A percentile compares a stretch with the other conserved stretches of the same genome.
Conservation (phyloP, 225 moss, liverwort and hornwort genomes). For the Thuidium tamariscinum region DNA sequence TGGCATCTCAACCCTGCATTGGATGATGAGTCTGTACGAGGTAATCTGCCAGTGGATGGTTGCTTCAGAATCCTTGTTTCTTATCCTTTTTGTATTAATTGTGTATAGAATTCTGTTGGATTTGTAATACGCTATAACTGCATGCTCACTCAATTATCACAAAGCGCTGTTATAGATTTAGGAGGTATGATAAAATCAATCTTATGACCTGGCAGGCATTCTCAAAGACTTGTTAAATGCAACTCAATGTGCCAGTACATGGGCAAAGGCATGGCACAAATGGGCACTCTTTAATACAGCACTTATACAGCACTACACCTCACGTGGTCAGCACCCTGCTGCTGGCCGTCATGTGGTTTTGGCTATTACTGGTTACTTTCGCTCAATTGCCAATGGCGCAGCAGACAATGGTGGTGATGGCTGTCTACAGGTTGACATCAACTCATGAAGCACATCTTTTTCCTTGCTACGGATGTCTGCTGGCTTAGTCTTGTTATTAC, state of each 20-base stretch:
- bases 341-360: constrained; percentile 77
- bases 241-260: constrained; percentile 59
- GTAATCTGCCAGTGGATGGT: constrained; percentile 11
- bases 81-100: not conserved
- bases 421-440: constrained; percentile 61
- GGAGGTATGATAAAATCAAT: not conserved
- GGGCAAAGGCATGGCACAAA: constrained; percentile 99
- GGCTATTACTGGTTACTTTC: constrained; percentile 80
- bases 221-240: constrained; percentile 53
- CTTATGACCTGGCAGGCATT: constrained; percentile 44
- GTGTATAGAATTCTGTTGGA: not conserved
- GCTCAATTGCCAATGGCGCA: constrained; percentile 80
- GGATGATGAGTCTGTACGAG: constrained; percentile 69
- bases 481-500: not conserved
- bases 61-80: not conserved
- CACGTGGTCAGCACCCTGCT: constrained; percentile 19
- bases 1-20: constrained; percentile 64
- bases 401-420: constrained; percentile 78
- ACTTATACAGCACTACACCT: constrained; percentile 58
- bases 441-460: not conserved
- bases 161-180: no score
- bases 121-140: not conserved
- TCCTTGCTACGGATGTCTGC: not conserved
- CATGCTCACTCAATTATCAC: not conserved
- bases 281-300: constrained; percentile 96